Evolutionary conservation across 2,329 filamentous ascomycete species (phyloP), one percentile per base, ranked within the genome.

Genomic region (Lachnellula suecica): DNA sequence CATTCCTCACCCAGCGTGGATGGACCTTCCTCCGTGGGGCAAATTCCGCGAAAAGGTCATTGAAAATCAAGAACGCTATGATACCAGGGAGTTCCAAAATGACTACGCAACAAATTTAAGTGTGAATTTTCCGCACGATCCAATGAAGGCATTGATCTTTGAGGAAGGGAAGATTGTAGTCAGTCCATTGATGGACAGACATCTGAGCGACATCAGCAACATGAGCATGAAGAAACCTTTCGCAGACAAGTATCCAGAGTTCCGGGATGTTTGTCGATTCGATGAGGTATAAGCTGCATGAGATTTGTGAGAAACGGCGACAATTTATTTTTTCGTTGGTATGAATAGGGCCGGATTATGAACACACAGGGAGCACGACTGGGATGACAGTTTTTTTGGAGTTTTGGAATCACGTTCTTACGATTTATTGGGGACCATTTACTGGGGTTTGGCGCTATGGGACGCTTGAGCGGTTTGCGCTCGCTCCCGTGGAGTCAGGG

Each of bases 221-320:
- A 58, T 65, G 49, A 64, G 60, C 42, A 66, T 66, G 64, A 63
- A 61, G 57, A 63, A 59, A 45, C 54, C 59, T 13, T 66, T 66
- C 45, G 59, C 56, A 9, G 59, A 63, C 22, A 66, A 63, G 37
- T 66, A 65, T 51, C 64, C 64, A 2, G 64, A 66, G 42, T 66
- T 66, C 38, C 49, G 51, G 40, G 64, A 66, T 41, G 59, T 58
- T 15, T 65, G 63, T 55, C 55, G 58, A 4, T 62, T 65, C 46
- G 64, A 66, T 19, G 62, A 64, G 31, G 49, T 61, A 15, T 65
- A 49, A 56, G 23, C 20, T n/a, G 1, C 2, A 9, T 15, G 7
- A 4, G 6, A n/a, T 15, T 23, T 11, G 23, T 20, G 7, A 40
- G 8, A 31, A 6, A 37, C 11, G 15, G 11, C 40, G 20, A 43